Percentiles rank a stretch among this genome's conserved stretches.
Conservation (phyloP, 306 rosid species). For the Nissolia schottii region DNA sequence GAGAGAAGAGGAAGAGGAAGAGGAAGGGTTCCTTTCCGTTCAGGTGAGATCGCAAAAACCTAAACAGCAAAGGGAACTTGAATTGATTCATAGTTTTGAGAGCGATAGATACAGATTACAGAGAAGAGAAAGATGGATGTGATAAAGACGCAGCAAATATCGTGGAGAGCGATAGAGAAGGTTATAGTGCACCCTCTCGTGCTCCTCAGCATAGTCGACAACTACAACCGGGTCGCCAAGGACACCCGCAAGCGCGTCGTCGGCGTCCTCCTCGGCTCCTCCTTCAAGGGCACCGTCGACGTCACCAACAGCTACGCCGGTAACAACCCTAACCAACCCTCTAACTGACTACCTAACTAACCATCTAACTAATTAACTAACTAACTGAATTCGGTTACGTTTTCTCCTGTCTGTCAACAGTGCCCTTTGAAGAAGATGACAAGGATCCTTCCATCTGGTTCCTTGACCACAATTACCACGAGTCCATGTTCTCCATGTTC, state of each 20-base stretch:
- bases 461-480: constrained; percentile 91
- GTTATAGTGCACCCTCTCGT: constrained; percentile 86
- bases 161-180: constrained; percentile 68
- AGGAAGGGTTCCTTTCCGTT: too few relatives aligned
- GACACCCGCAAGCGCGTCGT: constrained; percentile 85
- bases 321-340: not conserved
- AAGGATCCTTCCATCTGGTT: constrained; percentile 92
- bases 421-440: constrained; percentile 94
- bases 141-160: constrained; percentile 79
- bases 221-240: constrained; percentile 83
- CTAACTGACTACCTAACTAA: constrained; percentile 3
- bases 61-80: not conserved
- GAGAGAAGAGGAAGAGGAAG: too few relatives aligned
- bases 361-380: not conserved
- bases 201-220: constrained; percentile 85
- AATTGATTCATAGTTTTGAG: too few relatives aligned
- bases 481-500: constrained; percentile 92
- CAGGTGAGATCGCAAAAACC: too few relatives aligned
- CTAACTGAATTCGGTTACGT: not conserved
- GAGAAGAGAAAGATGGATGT: constrained; percentile 57
- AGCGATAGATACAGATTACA: too few relatives aligned
- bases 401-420: constrained; percentile 43
- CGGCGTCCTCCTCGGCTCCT: constrained; percentile 77
- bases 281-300: constrained; percentile 84
- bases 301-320: constrained; percentile 94